Base-by-base conservation (phyloP, 768 basidiomycete species). In the Trametes gibbosa region DNA sequence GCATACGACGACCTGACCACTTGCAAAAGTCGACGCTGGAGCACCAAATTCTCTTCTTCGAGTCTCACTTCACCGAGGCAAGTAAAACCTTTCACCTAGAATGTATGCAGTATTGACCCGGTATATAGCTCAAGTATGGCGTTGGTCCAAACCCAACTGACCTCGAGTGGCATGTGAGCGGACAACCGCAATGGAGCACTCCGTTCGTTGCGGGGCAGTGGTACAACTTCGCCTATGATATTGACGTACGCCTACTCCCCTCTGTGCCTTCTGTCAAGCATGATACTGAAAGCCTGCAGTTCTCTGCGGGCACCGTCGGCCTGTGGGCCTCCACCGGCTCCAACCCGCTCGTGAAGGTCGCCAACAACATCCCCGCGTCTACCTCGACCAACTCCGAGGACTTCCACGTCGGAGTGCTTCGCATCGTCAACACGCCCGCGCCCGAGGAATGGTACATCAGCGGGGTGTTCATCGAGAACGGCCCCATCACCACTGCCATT, bases 201-300 rank as follows among this genome's bases (percentile, higher is more conserved):
- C 73, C 80, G 1, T 81, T 81, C 71, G 74, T 72, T 16, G 73
- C 84, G 6, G 79, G 76, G 37, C 77, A 76, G 48, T 86, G 83
- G 83, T 83, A 78, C 73, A 85, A 85, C 75, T 85, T 86, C 63
- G 84, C 83, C 29, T 85, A 85, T 63, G 84, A 85, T 61, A 84
- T 85, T 65, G 73, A 85, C 65, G 82, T 81, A 52, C 58, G 81
- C 74, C 1, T 0, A 10, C 39, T 32, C 5, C 10, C 10, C 29
- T 32, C 10, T 4, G 10, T 32, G 29, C 5, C 10, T 10, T 10
- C 29, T 10, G 4, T 32, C 10, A 32, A 32, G 4, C 29, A 32
- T 10, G 29, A 32, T 32, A 32, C 29, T 32, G 10, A 42, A 14
- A 29, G 39, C 24, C 48, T 57, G 25, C 48, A 85, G 81, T 85